phyloP scores from a whole-genome alignment of 2,329 filamentous ascomycete genomes.

The Parastagonospora avenae region DNA sequence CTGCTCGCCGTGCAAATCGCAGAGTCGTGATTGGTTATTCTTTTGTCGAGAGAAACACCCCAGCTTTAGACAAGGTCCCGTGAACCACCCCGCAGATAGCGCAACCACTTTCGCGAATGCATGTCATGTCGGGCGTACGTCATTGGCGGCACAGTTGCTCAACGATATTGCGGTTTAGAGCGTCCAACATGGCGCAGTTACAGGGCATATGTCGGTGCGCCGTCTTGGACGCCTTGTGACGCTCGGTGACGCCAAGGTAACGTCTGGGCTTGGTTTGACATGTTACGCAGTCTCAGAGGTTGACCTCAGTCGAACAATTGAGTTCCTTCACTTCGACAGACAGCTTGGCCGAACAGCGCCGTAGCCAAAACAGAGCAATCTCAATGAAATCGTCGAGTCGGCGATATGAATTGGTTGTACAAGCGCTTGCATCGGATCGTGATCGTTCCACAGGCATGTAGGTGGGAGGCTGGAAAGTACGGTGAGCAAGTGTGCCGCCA shows the following conservation, averaged over 20 bases:
- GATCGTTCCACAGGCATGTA: conserved; percentile 3
- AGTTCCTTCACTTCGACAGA: not conserved
- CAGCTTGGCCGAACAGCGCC: not conserved
- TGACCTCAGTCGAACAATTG: not conserved
- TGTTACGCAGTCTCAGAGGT: conserved; percentile 10
- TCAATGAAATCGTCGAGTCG: not conserved
- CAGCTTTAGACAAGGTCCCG: conserved; percentile 6
- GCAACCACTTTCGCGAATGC: conserved; percentile 17
- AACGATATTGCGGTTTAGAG: conserved; percentile 10
- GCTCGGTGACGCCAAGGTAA: conserved; percentile 19
- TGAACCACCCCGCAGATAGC: conserved; percentile 23
- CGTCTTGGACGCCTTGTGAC: conserved; percentile 14
- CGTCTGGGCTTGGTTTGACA: conserved; percentile 14
- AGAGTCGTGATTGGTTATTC: too few relatives aligned
- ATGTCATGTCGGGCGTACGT: conserved; percentile 14
- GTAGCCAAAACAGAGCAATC: not conserved
- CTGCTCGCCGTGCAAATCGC: too few relatives aligned
- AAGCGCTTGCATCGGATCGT: conserved; percentile 2
- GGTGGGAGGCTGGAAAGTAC: conserved; percentile 16
- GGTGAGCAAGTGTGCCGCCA: conserved; percentile 19
- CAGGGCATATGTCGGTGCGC: not conserved
- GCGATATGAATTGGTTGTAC: not conserved
- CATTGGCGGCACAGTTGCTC: conserved; percentile 19
- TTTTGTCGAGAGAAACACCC: too few relatives aligned
- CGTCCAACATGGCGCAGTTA: not conserved